Evolutionary conservation across 2,329 filamentous ascomycete species (phyloP).

Genomic region (Metarhizium anisopliae): DNA sequence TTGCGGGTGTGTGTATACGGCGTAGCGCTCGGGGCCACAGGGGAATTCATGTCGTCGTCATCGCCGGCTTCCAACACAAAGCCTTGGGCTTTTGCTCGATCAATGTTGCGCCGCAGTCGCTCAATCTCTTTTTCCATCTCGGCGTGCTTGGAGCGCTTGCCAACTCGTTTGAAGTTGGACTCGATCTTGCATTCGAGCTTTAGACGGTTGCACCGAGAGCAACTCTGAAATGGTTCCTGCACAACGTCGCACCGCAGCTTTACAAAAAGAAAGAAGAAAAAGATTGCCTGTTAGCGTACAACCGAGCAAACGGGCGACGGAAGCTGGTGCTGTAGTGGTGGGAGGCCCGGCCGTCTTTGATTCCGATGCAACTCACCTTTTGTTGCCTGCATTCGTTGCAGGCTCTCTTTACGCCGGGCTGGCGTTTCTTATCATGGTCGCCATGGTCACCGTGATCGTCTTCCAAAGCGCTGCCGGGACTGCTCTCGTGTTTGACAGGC

Average conservation of each 20-base stretch:
- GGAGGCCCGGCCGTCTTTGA: neutral
- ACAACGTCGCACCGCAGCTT: slow-evolving; percentile 77
- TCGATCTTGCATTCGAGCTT: slow-evolving; percentile 80
- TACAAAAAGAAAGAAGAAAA: neutral
- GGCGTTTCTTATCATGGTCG: slow-evolving; percentile 52
- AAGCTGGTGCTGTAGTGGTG: neutral
- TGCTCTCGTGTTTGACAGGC: slow-evolving; percentile 46
- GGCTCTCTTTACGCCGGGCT: slow-evolving; percentile 65
- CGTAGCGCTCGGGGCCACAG: slow-evolving; percentile 41
- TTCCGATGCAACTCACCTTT: slow-evolving; percentile 49
- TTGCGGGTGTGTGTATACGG: slow-evolving; percentile 52
- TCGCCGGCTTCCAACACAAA: slow-evolving; percentile 38
- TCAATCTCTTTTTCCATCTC: slow-evolving; percentile 83
- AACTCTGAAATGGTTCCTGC: slow-evolving; percentile 70
- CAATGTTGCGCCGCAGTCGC: slow-evolving; percentile 51
- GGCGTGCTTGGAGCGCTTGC: slow-evolving; percentile 74
- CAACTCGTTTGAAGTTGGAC: slow-evolving; percentile 76
- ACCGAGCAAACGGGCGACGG: neutral
- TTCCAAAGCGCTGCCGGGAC: slow-evolving; percentile 43
- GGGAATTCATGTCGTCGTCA: slow-evolving; percentile 51
- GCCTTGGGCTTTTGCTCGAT: slow-evolving; percentile 50
- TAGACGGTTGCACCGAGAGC: slow-evolving; percentile 68
- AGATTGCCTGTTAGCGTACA: neutral
- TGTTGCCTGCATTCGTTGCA: slow-evolving; percentile 82
- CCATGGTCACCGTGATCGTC: slow-evolving; percentile 37